These are phyloP conservation scores for Fomes fomentarius DNA, from an alignment of 1,284 basidiomycete species.

Conservation along the genomic window DNA sequence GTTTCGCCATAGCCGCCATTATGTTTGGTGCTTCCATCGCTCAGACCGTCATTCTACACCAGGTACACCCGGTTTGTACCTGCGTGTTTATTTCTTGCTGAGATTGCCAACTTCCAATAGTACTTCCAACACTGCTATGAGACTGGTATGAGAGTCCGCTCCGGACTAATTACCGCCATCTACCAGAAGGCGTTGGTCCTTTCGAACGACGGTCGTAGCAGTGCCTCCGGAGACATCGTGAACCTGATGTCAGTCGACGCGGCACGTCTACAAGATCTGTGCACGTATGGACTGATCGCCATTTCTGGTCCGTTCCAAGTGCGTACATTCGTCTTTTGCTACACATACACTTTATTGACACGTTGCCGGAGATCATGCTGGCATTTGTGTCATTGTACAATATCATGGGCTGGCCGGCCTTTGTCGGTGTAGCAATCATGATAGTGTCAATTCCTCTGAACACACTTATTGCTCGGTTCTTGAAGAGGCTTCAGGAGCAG, in stretches of 20 bases:
- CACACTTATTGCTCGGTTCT: constrained; percentile 71
- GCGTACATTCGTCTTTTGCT: constrained; percentile 11
- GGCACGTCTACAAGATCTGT: constrained; percentile 85
- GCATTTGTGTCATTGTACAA: constrained; percentile 91
- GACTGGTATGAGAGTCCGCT: constrained; percentile 91
- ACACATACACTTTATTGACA: neutral
- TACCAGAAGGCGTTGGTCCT: constrained; percentile 88
- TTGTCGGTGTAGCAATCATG: constrained; percentile 94
- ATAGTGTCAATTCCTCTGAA: constrained; percentile 81
- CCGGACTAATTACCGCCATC: constrained; percentile 84
- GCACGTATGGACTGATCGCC: constrained; percentile 76
- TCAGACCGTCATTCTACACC: constrained; percentile 88
- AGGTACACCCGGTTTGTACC: constrained; percentile 47
- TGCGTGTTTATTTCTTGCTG: neutral
- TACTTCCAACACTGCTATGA: constrained; percentile 85
- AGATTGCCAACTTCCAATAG: constrained; percentile 37
- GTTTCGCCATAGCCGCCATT: constrained; percentile 74
- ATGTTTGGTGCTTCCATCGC: constrained; percentile 82
- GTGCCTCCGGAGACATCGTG: constrained; percentile 90
- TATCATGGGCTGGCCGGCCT: constrained; percentile 90
- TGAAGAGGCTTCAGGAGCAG: constrained; percentile 82
- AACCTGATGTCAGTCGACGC: constrained; percentile 93
- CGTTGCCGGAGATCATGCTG: constrained; percentile 65
- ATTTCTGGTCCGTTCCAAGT: constrained; percentile 76
- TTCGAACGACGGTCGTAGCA: constrained; percentile 81